Evolutionary conservation across 2,329 filamentous ascomycete genomes (phyloP), one percentile per base, ranked within the genome.

Genomic region (Fusarium lateritium): DNA sequence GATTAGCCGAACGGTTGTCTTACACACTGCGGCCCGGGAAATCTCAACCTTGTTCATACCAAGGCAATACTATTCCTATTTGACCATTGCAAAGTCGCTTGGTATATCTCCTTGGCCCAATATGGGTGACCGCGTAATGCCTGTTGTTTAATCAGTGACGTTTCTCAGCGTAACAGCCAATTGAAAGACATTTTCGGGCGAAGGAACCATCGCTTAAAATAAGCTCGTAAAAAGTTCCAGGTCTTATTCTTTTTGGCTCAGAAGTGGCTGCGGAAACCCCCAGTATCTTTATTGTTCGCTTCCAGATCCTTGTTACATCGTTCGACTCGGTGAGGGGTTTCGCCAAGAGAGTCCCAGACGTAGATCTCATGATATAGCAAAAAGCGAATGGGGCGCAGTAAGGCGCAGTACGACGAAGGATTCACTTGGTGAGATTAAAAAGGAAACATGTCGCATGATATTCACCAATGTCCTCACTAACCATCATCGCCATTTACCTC

Each of bases 401-500:
- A 19, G 54, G 57, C 43, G 53, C 43, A 59, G 54, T 5, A 8
- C 10, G 4, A 5, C 0, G 24, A 31, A 51, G 54, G 44, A 44
- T 50, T 57, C 6, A 8, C 15, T 6, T n/a, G 2, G 3, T 17
- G 4, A 1, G 19, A 36, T 28, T 53, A 36, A 22, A 4, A 9
- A 2, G 15, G 13, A 1, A 33, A 10, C 17, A 14, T 17, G 3
- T 9, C 2, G 7, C n/a, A 4, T 11, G 0, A 13, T 24, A 14
- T 5, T 6, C 3, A 5, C 3, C 1, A 7, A 40, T 6, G 3
- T 5, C 9, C 3, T 13, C 11, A 3, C 6, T 4, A 11, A 1
- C n/a, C 9, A 17, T 5, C 2, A 5, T 2, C 2, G 4, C 3
- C 17, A 1, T 11, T 8, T 14, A 19, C 33, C 15, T 58, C 13